Conservation (phyloP, 1,284 basidiomycete species). For the Caloboletus firmus region DNA sequence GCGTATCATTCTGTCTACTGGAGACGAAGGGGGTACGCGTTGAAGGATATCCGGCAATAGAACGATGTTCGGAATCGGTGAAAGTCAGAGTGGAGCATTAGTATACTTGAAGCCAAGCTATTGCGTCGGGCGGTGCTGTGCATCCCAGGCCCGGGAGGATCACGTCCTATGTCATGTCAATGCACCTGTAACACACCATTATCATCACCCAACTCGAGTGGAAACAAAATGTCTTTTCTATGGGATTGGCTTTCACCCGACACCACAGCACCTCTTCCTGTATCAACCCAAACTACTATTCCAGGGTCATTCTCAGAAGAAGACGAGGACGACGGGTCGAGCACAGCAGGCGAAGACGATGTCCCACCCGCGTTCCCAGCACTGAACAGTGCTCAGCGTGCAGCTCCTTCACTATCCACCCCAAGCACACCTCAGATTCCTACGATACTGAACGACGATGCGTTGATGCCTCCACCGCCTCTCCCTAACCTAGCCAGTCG, state of each 20-base stretch:
- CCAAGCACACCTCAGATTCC: constrained; percentile 34
- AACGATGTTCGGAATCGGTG: too few species aligned
- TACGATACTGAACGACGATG: constrained; percentile 51
- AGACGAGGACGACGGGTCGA: constrained; percentile 52
- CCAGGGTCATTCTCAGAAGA: constrained; percentile 38
- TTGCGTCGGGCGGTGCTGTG: not conserved
- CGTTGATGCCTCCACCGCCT: constrained; percentile 73
- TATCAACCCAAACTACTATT: constrained; percentile 4
- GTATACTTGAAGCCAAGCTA: too few species aligned
- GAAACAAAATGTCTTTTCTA: constrained; percentile 42
- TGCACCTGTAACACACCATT: not conserved
- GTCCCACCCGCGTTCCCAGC: constrained; percentile 83
- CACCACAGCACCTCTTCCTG: constrained; percentile 18
- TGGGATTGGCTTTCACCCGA: constrained; percentile 48
- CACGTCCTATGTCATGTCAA: too few species aligned
- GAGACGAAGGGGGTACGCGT: constrained; percentile 46
- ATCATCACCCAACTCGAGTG: not conserved
- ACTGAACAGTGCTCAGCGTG: constrained; percentile 79
- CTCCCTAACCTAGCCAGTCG: constrained; percentile 49
- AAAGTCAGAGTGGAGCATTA: not conserved
- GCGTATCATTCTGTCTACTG: constrained; percentile 44
- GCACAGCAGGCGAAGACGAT: constrained; percentile 65
- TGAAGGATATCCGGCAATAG: constrained; percentile 51
- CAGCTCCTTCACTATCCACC: constrained; percentile 19
- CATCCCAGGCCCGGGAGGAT: not conserved